Conservation (phyloP, 176 grass and related monocot genomes). For the Dactylis glomerata region DNA sequence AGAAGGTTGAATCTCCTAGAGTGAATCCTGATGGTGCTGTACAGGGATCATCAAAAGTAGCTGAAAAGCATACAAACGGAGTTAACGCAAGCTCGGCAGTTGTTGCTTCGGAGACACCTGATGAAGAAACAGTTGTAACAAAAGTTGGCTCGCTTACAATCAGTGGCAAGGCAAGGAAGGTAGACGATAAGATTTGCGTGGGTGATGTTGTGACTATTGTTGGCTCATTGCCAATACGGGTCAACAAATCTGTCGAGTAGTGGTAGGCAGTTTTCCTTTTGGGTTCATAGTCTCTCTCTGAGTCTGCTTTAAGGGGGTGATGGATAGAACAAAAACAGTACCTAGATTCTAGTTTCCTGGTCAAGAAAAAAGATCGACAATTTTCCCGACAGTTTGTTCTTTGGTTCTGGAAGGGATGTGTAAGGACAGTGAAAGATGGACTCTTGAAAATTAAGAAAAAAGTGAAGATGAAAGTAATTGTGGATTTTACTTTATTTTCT, state of each 20-base stretch:
- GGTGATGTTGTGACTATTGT: conserved; percentile 63
- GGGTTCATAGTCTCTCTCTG: neutral
- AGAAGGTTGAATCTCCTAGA: conserved; percentile 44
- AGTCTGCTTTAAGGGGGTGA: neutral
- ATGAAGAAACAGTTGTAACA: neutral
- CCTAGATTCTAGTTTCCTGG: conserved; percentile 18
- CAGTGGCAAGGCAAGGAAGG: conserved; percentile 14
- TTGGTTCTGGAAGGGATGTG: conserved; percentile 12
- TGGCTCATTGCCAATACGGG: conserved; percentile 64
- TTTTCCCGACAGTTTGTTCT: conserved; percentile 20
- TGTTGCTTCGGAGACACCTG: neutral
- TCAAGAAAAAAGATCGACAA: conserved; percentile 13
- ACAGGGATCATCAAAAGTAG: neutral
- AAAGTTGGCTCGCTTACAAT: conserved; percentile 46
- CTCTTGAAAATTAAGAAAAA: conserved; percentile 3
- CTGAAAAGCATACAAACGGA: conserved; percentile 18
- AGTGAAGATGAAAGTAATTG: neutral
- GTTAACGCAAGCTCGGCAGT: neutral
- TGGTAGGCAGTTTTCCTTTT: conserved; percentile 18
- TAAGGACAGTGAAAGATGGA: neutral
- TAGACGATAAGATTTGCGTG: conserved; percentile 14
- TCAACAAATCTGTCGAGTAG: conserved; percentile 34
- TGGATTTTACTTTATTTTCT: neutral
- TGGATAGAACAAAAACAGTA: neutral
- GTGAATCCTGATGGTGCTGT: neutral